Evolutionary conservation across 345 rosid species (phyloP), one percentile per base, ranked within the genome.

Genomic region (Rubroshorea leprosula): DNA sequence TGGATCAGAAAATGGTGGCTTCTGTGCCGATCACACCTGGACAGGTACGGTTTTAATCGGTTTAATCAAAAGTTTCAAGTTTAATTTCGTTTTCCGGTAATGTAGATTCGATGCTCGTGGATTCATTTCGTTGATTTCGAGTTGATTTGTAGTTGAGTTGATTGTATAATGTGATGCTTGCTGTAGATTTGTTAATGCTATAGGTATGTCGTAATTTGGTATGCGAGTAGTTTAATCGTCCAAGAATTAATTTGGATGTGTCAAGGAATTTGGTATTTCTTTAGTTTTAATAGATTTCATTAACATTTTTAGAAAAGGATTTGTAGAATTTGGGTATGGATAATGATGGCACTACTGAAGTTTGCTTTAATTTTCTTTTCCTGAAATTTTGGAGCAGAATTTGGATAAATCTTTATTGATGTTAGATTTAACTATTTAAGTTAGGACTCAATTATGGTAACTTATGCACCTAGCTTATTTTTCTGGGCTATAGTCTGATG

Each of bases 1-100:
- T 20, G 51, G 65, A 64, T 53, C 57, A 70, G 24, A 45, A 55
- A 44, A 91, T 92, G 98, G 87, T 64, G 79, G 80, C 72, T 67
- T 72, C 72, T 54, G 89, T 74, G 55, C 77, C 86, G 18, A 78
- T 92, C 44, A 78, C 98, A 69, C 89, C 95, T 68, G 95, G 96
- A 26, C 93, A 79, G 95, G 98, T 92, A 39, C 59, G 49, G 20
- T 51, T 38, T 46, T 17, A 2, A 16, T 20, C 23, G 7, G n/a
- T n/a, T n/a, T n/a, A n/a, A n/a, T n/a, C n/a, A n/a, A n/a, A 13
- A 25, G 11, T 58, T 35, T 31, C 12, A 22, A 31, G 39, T 35
- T 15, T 44, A 39, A 39, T 39, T 39, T 39, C 31, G 8, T 27
- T 27, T 27, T 27, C n/a, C n/a, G 35, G 9, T 58, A 24, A 47